A percentile compares a stretch with the other conserved stretches of the same genome.
phyloP scores from a whole-genome alignment of 139 green algal species.

The Chlamydomonas applanata region DNA sequence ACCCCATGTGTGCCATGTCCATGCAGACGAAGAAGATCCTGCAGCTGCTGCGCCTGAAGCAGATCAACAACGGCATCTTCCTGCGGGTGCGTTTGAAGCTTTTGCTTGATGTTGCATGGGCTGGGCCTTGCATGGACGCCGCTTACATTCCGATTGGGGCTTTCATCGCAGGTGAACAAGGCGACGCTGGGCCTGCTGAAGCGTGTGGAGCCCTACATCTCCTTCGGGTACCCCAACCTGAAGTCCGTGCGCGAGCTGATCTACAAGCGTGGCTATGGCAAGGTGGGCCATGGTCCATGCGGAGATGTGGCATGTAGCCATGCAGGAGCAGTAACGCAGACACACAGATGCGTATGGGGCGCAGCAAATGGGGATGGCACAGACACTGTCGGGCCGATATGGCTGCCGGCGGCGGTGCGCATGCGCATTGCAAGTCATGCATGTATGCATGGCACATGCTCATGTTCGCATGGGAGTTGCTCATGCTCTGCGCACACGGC shows the following conservation, averaged over 20 bases:
- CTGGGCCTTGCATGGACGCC: neutral
- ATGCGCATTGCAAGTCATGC: neutral
- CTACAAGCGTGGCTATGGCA: constrained; percentile 98
- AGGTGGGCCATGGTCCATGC: constrained; percentile 58
- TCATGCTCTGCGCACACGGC: neutral
- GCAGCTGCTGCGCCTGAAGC: constrained; percentile 94
- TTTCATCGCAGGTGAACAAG: constrained; percentile 89
- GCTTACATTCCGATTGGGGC: neutral
- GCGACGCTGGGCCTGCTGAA: constrained; percentile 94
- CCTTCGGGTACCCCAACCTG: constrained; percentile 96
- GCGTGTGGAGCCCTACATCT: constrained; percentile 96
- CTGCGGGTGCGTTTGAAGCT: constrained; percentile 63
- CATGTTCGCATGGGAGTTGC: neutral
- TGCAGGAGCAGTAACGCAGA: neutral
- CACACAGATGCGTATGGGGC: neutral
- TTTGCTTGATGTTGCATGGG: neutral
- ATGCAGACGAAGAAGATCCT: constrained; percentile 94
- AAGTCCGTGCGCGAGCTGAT: constrained; percentile 98
- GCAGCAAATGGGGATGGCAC: neutral
- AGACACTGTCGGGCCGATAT: neutral
- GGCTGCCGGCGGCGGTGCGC: neutral
- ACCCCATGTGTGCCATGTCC: no score
- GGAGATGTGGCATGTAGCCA: neutral
- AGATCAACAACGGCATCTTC: constrained; percentile 99
- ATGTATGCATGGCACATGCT: neutral